Percentiles rank a stretch among this genome's conserved stretches.
Evolutionary conservation across 139 green algal genomes (phyloP).

Genomic region (Micromonas pusilla): DNA sequence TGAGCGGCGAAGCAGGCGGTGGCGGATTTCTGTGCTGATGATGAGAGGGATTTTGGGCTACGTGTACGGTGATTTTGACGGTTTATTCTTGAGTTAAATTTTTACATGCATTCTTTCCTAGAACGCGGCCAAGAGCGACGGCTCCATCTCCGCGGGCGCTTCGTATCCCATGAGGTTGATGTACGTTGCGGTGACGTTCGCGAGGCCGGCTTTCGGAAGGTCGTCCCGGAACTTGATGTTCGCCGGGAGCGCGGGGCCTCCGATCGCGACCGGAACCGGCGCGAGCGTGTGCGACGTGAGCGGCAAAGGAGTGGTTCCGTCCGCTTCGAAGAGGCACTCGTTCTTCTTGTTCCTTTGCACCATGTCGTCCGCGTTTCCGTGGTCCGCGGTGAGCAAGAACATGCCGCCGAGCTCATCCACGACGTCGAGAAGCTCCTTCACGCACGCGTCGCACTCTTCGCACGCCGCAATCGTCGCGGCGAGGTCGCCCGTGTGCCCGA

Average conservation of each 20-base stretch:
- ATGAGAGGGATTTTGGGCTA: too few species aligned
- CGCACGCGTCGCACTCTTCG: constrained; percentile 63
- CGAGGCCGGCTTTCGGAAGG: constrained; percentile 72
- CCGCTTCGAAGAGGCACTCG: constrained; percentile 49
- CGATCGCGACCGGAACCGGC: constrained; percentile 81
- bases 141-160: constrained; percentile 64
- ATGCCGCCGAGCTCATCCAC: constrained; percentile 57
- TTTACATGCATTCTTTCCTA: too few species aligned
- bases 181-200: constrained; percentile 85
- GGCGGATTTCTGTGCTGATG: too few species aligned
- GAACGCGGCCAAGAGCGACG: constrained; percentile 47
- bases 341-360: constrained; percentile 86
- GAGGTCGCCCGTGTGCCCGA: constrained; percentile 66
- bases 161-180: constrained; percentile 87
- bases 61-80: too few species aligned
- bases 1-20: too few species aligned
- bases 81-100: too few species aligned
- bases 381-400: constrained; percentile 81
- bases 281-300: constrained; percentile 92
- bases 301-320: constrained; percentile 58
- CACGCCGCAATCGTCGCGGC: constrained; percentile 48
- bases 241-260: constrained; percentile 72
- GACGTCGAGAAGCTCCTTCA: constrained; percentile 49
- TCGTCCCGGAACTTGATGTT: constrained; percentile 62
- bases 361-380: constrained; percentile 97